Evolutionary conservation across 2,329 filamentous ascomycete species (phyloP).

Genomic region (Colletotrichum sp.): DNA sequence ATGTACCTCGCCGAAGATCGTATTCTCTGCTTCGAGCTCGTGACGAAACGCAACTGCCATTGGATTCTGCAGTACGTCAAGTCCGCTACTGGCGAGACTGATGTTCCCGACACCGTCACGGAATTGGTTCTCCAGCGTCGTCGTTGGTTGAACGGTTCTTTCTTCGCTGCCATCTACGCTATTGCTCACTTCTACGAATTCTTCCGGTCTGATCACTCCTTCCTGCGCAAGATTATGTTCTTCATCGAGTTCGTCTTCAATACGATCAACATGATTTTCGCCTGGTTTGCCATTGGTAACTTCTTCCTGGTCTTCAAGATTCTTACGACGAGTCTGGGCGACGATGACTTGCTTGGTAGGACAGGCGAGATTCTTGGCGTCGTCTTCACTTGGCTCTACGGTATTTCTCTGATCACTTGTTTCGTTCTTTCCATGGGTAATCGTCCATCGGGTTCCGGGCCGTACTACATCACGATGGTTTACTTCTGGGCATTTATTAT

Average conservation of each 20-base stretch:
- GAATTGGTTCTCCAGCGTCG: conserved; percentile 95
- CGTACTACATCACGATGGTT: conserved; percentile 96
- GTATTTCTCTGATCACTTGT: conserved; percentile 88
- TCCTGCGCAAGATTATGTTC: conserved; percentile 87
- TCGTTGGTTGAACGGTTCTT: conserved; percentile 97
- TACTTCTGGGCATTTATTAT: conserved; percentile 98
- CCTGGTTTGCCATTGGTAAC: conserved; percentile 98
- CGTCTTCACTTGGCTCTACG: conserved; percentile 95
- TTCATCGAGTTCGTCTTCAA: conserved; percentile 94
- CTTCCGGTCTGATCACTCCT: conserved; percentile 89
- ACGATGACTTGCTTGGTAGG: conserved; percentile 71
- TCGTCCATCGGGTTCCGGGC: conserved; percentile 90
- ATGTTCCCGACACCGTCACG: conserved; percentile 92
- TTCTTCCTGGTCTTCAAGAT: conserved; percentile 99
- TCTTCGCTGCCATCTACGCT: conserved; percentile 96
- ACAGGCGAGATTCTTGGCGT: conserved; percentile 83
- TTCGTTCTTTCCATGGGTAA: conserved; percentile 96
- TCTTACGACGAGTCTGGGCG: conserved; percentile 83
- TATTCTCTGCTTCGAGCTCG: conserved; percentile 98
- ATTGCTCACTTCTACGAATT: conserved; percentile 96
- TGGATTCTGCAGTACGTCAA: conserved; percentile 99
- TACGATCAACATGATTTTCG: conserved; percentile 95
- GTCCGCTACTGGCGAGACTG: conserved; percentile 93
- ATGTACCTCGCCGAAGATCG: conserved; percentile 99
- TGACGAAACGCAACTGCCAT: conserved; percentile 95